phyloP scores from a whole-genome alignment of 768 basidiomycete genomes.

The Kwoniella heveanensis region DNA sequence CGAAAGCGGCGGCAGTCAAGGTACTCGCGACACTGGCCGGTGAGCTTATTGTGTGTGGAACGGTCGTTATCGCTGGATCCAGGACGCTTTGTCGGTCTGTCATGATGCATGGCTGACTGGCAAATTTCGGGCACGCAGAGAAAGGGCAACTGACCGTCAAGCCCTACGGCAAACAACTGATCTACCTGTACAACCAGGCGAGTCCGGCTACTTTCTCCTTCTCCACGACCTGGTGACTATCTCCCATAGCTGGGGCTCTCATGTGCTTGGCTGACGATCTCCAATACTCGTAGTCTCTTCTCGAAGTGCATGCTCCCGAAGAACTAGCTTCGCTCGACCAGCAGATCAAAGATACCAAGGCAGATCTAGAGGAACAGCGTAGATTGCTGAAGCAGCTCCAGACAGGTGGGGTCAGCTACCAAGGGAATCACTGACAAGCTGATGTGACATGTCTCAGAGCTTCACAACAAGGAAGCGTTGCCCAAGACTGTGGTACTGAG shows the following conservation, averaged over 20 bases:
- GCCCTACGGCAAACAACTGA: slow-evolving; percentile 79
- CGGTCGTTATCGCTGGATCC: no score
- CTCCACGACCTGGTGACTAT: no score
- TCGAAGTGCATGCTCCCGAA: slow-evolving; percentile 67
- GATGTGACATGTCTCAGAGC: slow-evolving; percentile 58
- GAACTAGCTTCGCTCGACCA: slow-evolving; percentile 65
- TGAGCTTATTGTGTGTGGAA: slow-evolving; percentile 17
- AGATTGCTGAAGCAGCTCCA: slow-evolving; percentile 65
- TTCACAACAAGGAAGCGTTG: slow-evolving; percentile 65
- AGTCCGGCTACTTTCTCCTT: no score
- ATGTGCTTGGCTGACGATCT: neutral
- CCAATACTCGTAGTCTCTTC: slow-evolving; percentile 61
- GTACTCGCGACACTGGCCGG: slow-evolving; percentile 71
- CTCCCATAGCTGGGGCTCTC: no score
- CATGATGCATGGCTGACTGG: neutral
- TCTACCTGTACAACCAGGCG: slow-evolving; percentile 76
- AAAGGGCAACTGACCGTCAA: slow-evolving; percentile 81
- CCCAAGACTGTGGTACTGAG: slow-evolving; percentile 74
- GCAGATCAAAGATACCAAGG: slow-evolving; percentile 35
- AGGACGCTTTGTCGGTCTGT: no score
- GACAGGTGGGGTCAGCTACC: slow-evolving; percentile 58
- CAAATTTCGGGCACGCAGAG: slow-evolving; percentile 57
- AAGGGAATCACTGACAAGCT: no score
- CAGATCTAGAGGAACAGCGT: slow-evolving; percentile 33
- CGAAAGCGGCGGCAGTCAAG: slow-evolving; percentile 82